Conservation (phyloP, 148 eudicot species). For the Polygonum maritimum region DNA sequence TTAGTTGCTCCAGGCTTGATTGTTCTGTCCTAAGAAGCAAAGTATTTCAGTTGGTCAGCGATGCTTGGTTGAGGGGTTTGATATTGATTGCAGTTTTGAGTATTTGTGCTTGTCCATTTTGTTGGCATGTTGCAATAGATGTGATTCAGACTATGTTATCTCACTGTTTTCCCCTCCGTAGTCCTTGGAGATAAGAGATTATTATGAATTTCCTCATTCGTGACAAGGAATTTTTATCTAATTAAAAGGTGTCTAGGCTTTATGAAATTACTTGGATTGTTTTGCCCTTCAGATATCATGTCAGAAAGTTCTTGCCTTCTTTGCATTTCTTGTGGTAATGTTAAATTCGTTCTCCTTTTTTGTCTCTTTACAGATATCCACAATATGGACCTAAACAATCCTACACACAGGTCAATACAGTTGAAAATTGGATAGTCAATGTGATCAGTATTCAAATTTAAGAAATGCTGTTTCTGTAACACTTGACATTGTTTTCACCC, state of each 20-base stretch:
- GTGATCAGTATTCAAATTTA: neutral
- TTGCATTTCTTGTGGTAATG: neutral
- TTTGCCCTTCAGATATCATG: neutral
- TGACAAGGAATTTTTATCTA: neutral
- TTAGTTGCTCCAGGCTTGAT: neutral
- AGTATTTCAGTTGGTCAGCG: neutral
- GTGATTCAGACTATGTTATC: neutral
- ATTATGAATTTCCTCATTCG: neutral
- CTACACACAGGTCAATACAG: constrained; percentile 57
- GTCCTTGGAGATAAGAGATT: neutral
- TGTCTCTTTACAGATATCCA: constrained; percentile 42
- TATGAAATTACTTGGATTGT: neutral
- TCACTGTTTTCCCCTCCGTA: neutral
- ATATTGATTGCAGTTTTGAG: neutral
- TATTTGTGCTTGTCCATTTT: neutral
- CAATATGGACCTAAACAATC: constrained; percentile 64
- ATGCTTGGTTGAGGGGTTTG: neutral
- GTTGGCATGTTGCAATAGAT: neutral
- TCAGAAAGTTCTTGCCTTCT: neutral
- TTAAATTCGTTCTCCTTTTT: constrained; percentile 2
- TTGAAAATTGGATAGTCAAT: neutral
- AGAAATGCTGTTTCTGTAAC: neutral
- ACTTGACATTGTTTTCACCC: neutral
- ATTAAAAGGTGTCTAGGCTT: neutral
- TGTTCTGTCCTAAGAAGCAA: neutral